Evolutionary conservation across 1,284 basidiomycete genomes (phyloP).

Genomic region (Ganoderma sinense): DNA sequence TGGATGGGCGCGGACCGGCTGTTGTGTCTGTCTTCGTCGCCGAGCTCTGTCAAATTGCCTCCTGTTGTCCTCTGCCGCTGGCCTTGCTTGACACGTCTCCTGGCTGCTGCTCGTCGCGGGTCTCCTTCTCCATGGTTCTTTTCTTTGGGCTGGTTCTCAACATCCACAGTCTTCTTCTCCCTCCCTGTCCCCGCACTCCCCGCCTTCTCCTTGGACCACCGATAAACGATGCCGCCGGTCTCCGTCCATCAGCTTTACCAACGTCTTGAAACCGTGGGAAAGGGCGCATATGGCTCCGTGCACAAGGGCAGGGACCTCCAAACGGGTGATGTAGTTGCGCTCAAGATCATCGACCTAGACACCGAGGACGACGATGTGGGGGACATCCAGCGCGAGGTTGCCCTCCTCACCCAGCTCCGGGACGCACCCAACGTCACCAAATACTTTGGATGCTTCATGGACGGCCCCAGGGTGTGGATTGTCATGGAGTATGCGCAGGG

Average conservation of each 20-base stretch:
- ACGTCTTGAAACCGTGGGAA: slow-evolving; percentile 77
- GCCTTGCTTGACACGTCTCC: slow-evolving; percentile 11
- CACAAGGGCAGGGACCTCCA: slow-evolving; percentile 90
- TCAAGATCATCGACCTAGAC: slow-evolving; percentile 99
- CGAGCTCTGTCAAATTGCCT: slow-evolving; percentile 11
- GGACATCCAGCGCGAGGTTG: slow-evolving; percentile 97
- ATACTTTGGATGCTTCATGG: slow-evolving; percentile 96
- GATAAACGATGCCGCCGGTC: slow-evolving; percentile 31
- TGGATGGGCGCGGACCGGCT: neutral
- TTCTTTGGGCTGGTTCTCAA: slow-evolving; percentile 15
- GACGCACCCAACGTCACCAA: slow-evolving; percentile 93
- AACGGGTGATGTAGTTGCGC: slow-evolving; percentile 88
- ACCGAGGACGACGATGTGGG: slow-evolving; percentile 96
- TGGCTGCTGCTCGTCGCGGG: neutral
- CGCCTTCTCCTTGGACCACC: neutral
- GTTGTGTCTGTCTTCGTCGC: slow-evolving; percentile 6
- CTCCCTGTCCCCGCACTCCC: slow-evolving; percentile 6
- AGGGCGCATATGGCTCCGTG: slow-evolving; percentile 96
- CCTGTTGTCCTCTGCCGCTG: slow-evolving; percentile 13
- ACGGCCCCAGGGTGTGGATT: slow-evolving; percentile 97
- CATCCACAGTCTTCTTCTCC: slow-evolving; percentile 17
- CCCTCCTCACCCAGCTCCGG: slow-evolving; percentile 89
- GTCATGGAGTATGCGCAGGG: slow-evolving; percentile 99
- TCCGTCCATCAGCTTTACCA: slow-evolving; percentile 55
- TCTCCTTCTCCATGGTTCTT: slow-evolving; percentile 21